These are phyloP conservation scores for Pyropia haitanensis DNA, from an alignment of 23 red algal genomes.

Conservation along the genomic window DNA sequence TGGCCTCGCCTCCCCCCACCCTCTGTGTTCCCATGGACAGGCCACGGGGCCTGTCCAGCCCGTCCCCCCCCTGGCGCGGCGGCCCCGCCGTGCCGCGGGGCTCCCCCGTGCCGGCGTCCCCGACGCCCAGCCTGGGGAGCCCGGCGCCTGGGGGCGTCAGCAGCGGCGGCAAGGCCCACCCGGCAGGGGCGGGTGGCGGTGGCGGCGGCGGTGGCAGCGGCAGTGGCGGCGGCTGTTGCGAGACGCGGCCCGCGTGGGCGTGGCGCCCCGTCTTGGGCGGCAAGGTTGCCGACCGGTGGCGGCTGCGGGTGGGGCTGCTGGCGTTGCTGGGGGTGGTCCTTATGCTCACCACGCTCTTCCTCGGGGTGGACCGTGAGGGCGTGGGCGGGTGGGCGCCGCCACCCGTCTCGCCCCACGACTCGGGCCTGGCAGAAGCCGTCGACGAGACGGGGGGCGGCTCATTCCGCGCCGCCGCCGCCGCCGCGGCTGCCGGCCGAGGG, in stretches of 20 bases:
- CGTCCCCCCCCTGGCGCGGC: neutral
- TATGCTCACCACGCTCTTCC: too few relatives aligned
- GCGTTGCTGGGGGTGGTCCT: too few relatives aligned
- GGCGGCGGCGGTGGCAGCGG: neutral
- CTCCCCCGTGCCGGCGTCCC: neutral
- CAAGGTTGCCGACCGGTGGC: neutral
- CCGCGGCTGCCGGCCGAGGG: neutral
- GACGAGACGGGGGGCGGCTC: neutral
- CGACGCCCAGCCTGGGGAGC: neutral
- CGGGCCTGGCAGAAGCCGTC: neutral
- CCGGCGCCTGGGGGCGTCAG: neutral
- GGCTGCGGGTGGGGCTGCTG: neutral
- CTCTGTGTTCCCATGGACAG: neutral
- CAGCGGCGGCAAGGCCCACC: neutral
- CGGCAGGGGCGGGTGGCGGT: neutral
- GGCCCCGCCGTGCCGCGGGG: neutral
- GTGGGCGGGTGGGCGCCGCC: too few relatives aligned
- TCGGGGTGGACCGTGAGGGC: too few relatives aligned
- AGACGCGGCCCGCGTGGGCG: neutral
- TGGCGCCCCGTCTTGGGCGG: neutral
- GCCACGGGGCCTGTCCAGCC: neutral
- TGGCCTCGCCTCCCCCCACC: neutral
- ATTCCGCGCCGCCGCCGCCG: neutral
- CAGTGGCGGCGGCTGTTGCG: neutral
- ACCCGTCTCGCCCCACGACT: neutral